Conservation (phyloP, 2,329 filamentous ascomycete species). For the Grosmannia serpens region DNA sequence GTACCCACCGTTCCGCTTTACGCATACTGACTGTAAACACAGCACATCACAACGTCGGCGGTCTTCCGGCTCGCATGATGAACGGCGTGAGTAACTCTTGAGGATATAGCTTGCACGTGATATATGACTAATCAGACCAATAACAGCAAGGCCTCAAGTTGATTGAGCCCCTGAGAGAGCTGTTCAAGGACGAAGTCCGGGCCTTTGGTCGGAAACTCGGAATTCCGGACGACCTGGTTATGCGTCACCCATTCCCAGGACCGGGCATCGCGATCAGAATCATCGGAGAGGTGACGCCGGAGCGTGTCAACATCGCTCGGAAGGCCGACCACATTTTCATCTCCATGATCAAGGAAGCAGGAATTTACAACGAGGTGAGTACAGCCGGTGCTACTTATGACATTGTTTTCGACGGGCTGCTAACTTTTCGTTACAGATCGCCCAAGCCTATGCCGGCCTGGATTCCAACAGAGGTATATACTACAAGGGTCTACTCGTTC, state of each 20-base stretch:
- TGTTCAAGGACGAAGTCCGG: conserved; percentile 71
- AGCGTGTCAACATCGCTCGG: conserved; percentile 68
- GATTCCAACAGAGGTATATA: conserved; percentile 26
- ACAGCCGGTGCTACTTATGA: neutral
- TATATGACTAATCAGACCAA: conserved; percentile 14
- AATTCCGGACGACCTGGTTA: conserved; percentile 64
- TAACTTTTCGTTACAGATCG: conserved; percentile 20
- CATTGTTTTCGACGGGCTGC: neutral
- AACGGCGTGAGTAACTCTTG: neutral
- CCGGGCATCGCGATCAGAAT: conserved; percentile 62
- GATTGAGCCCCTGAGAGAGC: conserved; percentile 66
- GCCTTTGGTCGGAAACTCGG: conserved; percentile 56
- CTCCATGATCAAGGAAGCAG: conserved; percentile 58
- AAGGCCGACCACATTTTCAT: conserved; percentile 72
- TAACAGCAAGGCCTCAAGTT: conserved; percentile 38
- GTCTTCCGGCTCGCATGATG: conserved; percentile 22
- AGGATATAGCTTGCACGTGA: neutral
- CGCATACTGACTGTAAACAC: neutral
- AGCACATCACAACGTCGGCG: conserved; percentile 33
- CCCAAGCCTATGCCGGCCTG: conserved; percentile 36
- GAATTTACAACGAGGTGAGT: conserved; percentile 51
- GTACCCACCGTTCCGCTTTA: too few relatives aligned
- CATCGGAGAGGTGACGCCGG: conserved; percentile 71
- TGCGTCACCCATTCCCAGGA: conserved; percentile 38
- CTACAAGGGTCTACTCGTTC: neutral